These are phyloP conservation scores for Macrolepiota fuliginosa DNA, from an alignment of 768 basidiomycete genomes.

Conservation along the genomic window DNA sequence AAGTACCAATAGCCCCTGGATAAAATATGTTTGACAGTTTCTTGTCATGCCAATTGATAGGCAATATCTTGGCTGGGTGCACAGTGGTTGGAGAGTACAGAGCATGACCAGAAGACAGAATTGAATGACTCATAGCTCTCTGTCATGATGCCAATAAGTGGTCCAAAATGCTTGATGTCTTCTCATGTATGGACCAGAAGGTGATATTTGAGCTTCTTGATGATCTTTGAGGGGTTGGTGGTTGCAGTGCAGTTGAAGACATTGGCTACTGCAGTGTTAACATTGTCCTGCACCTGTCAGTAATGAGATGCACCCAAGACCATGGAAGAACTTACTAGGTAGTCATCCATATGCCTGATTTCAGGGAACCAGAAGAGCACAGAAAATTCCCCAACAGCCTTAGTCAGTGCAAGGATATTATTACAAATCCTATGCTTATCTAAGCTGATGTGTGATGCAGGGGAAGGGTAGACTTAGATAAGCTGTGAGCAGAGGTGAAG, in stretches of 20 bases:
- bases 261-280: slow-evolving; percentile 29
- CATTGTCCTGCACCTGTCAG: slow-evolving; percentile 21
- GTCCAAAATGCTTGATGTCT: slow-evolving; percentile 34
- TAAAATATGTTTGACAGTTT: slow-evolving; percentile 29
- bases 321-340: slow-evolving; percentile 19
- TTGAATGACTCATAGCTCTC: slow-evolving; percentile 41
- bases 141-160: slow-evolving; percentile 30
- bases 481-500: no score
- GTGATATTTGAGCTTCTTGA: slow-evolving; percentile 34
- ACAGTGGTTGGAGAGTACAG: slow-evolving; percentile 38
- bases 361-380: slow-evolving; percentile 40
- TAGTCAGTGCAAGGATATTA: slow-evolving; percentile 25
- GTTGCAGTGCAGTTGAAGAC: slow-evolving; percentile 30
- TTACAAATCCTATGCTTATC: no score
- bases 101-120: slow-evolving; percentile 37
- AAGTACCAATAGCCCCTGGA: slow-evolving; percentile 22
- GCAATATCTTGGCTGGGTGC: slow-evolving; percentile 43
- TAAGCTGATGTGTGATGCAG: no score
- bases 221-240: slow-evolving; percentile 30
- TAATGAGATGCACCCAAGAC: not conserved
- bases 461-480: no score
- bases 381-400: slow-evolving; percentile 29
- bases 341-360: slow-evolving; percentile 34
- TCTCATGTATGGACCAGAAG: slow-evolving; percentile 30
- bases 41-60: slow-evolving; percentile 24